These are phyloP conservation scores for Infundibulicybe gibba DNA, from an alignment of 768 basidiomycete species.

Conservation along the genomic window DNA sequence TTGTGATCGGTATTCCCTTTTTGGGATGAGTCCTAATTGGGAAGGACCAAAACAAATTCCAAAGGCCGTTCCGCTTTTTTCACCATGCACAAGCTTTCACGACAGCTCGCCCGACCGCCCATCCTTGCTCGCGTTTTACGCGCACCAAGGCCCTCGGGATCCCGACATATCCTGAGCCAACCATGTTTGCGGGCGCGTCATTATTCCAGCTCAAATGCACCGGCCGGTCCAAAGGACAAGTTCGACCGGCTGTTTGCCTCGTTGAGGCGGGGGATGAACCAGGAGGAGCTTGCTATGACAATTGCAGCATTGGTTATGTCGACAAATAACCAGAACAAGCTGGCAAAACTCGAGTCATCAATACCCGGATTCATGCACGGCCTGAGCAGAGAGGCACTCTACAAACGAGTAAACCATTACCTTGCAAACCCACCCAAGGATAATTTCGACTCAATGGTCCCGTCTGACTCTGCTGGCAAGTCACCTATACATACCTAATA, in stretches of 20 bases:
- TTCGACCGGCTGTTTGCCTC: slow-evolving; percentile 16
- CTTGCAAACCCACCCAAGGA: slow-evolving; percentile 9
- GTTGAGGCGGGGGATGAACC: slow-evolving; percentile 13
- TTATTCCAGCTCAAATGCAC: slow-evolving; percentile 9
- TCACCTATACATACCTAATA: too few species aligned
- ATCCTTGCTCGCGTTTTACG: slow-evolving; percentile 24
- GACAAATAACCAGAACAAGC: slow-evolving; percentile 5
- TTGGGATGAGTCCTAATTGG: too few species aligned
- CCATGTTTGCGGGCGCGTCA: slow-evolving; percentile 5
- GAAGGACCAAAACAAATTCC: background rate
- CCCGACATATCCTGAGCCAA: background rate
- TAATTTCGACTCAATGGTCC: slow-evolving; percentile 6
- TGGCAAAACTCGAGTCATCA: slow-evolving; percentile 2
- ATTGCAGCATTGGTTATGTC: slow-evolving; percentile 13
- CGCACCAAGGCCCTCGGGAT: slow-evolving; percentile 11
- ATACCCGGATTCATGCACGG: slow-evolving; percentile 1
- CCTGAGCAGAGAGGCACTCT: slow-evolving; percentile 1
- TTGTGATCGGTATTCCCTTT: background rate
- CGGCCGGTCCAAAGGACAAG: slow-evolving; percentile 6
- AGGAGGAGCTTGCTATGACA: slow-evolving; percentile 15
- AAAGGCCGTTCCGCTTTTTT: background rate
- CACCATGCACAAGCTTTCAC: slow-evolving; percentile 18
- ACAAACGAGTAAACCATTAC: slow-evolving; percentile 6
- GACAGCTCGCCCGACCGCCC: slow-evolving; percentile 10
- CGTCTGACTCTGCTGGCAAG: background rate